Evolutionary conservation across 2,329 filamentous ascomycete species (phyloP).

Genomic region (Zasmidium citrigriseum): DNA sequence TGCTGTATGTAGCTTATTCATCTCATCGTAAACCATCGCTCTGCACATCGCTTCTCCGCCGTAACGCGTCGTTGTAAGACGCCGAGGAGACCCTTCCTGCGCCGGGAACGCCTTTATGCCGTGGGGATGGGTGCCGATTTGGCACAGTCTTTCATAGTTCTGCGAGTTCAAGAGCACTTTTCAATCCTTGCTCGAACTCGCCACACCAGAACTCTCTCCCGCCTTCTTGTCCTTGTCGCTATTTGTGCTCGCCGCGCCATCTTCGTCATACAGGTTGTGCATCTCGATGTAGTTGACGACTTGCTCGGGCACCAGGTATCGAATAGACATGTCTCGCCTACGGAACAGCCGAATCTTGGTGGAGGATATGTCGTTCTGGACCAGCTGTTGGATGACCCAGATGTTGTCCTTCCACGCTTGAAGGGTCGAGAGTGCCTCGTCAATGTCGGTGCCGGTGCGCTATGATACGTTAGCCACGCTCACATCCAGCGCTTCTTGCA

Average conservation of each 20-base stretch:
- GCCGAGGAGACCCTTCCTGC: background rate
- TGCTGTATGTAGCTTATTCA: background rate
- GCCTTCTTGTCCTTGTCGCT: slow-evolving; percentile 31
- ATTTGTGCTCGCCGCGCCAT: slow-evolving; percentile 31
- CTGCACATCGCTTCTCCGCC: background rate
- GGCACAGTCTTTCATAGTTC: no score
- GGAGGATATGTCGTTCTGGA: slow-evolving; percentile 82
- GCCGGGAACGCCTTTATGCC: background rate
- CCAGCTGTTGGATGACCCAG: slow-evolving; percentile 83
- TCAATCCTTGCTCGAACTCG: slow-evolving; percentile 8
- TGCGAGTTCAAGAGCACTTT: background rate
- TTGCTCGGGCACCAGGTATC: slow-evolving; percentile 71
- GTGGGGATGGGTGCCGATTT: no score
- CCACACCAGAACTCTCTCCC: slow-evolving; percentile 33
- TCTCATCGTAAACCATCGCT: background rate
- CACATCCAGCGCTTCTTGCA: background rate
- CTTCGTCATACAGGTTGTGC: slow-evolving; percentile 39
- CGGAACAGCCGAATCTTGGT: slow-evolving; percentile 80
- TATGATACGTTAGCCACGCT: slow-evolving; percentile 66
- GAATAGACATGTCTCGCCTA: slow-evolving; percentile 77
- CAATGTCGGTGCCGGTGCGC: slow-evolving; percentile 82
- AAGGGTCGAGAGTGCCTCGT: slow-evolving; percentile 80
- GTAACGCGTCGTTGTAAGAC: background rate
- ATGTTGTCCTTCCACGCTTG: slow-evolving; percentile 84
- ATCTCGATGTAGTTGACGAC: slow-evolving; percentile 61